phyloP scores from a whole-genome alignment of 768 basidiomycete genomes.

The Suillus lakei region DNA sequence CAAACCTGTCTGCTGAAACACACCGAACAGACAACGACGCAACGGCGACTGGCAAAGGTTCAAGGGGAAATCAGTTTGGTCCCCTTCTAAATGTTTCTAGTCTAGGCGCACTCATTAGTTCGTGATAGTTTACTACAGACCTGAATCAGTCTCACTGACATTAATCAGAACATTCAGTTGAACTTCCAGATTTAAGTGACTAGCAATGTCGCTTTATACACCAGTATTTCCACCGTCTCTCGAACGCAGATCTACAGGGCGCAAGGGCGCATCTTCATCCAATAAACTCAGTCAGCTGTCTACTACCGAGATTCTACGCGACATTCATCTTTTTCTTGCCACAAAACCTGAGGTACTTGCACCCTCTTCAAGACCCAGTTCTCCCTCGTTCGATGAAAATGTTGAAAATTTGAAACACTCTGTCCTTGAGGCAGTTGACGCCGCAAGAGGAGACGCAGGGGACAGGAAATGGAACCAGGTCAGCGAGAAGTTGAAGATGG shows the following conservation, averaged over 20 bases:
- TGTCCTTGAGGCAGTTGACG: conserved; percentile 39
- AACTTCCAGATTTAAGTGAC: not conserved
- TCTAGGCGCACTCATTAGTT: not conserved
- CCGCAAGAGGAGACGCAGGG: conserved; percentile 43
- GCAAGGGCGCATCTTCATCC: conserved; percentile 14
- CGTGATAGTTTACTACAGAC: not conserved
- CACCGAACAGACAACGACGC: not conserved
- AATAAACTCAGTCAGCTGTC: conserved; percentile 4
- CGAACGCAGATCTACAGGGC: conserved; percentile 9
- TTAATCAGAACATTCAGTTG: not conserved
- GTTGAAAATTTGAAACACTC: conserved; percentile 38
- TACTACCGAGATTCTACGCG: conserved; percentile 32
- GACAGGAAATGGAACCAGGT: conserved; percentile 54
- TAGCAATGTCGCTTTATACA: conserved; percentile 38
- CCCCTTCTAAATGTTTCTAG: not conserved
- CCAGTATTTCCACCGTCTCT: conserved; percentile 35
- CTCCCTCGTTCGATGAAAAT: conserved; percentile 32
- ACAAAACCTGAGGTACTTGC: conserved; percentile 37
- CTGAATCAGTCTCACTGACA: too few relatives aligned
- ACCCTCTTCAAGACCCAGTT: conserved; percentile 39
- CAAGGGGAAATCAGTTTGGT: not conserved
- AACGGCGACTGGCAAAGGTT: not conserved
- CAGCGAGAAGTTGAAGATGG: conserved; percentile 43
- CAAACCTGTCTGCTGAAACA: not conserved
- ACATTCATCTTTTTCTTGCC: conserved; percentile 37